Evolutionary conservation across 768 basidiomycete species (phyloP).

Genomic region (Royoungia palumana): DNA sequence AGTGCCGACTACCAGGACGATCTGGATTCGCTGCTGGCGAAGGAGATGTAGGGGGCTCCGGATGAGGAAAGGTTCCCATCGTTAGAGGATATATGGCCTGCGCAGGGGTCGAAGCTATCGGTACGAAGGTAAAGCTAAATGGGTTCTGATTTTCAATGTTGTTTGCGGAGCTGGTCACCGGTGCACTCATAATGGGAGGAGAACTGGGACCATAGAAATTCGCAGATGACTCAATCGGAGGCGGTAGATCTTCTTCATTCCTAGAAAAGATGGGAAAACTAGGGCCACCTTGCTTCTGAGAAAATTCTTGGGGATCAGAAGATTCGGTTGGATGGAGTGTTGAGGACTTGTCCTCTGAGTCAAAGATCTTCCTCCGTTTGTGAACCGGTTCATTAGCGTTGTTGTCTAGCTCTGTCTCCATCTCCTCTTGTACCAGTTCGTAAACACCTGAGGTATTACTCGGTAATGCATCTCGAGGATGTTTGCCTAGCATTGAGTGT

Average conservation of each 20-base stretch:
- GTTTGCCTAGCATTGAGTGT: conserved; percentile 60
- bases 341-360: conserved; percentile 23
- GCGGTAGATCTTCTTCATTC: conserved; percentile 41
- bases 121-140: conserved; percentile 51
- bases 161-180: conserved; percentile 45
- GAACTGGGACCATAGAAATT: conserved; percentile 47
- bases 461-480: conserved; percentile 50
- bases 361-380: conserved; percentile 47
- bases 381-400: conserved; percentile 43
- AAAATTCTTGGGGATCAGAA: conserved; percentile 10
- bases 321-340: conserved; percentile 16
- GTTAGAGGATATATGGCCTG: conserved; percentile 36
- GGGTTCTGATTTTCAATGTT: conserved; percentile 53
- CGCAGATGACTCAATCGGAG: conserved; percentile 50
- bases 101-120: conserved; percentile 51
- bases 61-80: conserved; percentile 37
- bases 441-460: conserved; percentile 40
- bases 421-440: conserved; percentile 42
- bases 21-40: conserved; percentile 32
- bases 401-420: conserved; percentile 38
- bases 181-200: conserved; percentile 34
- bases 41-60: conserved; percentile 34
- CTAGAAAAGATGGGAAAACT: conserved; percentile 52
- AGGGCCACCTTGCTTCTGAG: conserved; percentile 30
- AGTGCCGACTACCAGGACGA: conserved; percentile 33